phyloP scores from a whole-genome alignment of 768 basidiomycete species.

The Suillus hirtellus region DNA sequence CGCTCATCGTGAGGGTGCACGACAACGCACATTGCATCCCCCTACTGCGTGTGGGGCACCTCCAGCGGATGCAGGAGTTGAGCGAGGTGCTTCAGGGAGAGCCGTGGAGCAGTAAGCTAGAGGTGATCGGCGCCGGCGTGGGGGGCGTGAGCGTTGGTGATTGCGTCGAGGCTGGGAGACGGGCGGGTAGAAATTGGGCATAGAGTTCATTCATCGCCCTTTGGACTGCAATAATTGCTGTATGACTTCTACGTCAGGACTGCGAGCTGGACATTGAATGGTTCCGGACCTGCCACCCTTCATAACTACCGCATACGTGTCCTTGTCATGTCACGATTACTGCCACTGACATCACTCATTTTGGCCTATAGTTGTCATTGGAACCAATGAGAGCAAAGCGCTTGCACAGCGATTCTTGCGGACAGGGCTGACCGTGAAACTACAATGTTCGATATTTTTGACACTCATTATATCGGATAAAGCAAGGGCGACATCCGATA shows the following conservation, averaged over 20 bases:
- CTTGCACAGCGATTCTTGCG: not conserved
- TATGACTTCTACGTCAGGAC: not conserved
- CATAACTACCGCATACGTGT: not conserved
- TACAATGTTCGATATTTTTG: not conserved
- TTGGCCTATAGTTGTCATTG: not conserved
- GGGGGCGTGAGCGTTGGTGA: constrained; percentile 87
- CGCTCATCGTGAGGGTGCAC: constrained; percentile 53
- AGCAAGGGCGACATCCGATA: not conserved
- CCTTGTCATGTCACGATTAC: not conserved
- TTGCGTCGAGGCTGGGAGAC: constrained; percentile 75
- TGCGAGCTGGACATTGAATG: not conserved
- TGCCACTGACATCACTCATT: not conserved
- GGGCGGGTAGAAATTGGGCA: constrained; percentile 46
- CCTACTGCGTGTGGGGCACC: constrained; percentile 70
- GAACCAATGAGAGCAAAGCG: not conserved
- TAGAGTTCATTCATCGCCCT: constrained; percentile 16
- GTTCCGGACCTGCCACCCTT: not conserved
- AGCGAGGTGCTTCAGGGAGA: constrained; percentile 38
- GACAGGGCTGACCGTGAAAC: not conserved
- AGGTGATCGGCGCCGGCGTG: constrained; percentile 82
- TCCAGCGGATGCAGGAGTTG: constrained; percentile 65
- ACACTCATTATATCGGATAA: not conserved
- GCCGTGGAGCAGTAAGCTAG: constrained; percentile 51
- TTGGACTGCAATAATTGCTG: not conserved
- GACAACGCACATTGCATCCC: constrained; percentile 76